Percentiles rank a stretch among this genome's conserved stretches.
phyloP scores from a whole-genome alignment of 1,139 yeast genomes.

The Yamadazyma atlantica region DNA sequence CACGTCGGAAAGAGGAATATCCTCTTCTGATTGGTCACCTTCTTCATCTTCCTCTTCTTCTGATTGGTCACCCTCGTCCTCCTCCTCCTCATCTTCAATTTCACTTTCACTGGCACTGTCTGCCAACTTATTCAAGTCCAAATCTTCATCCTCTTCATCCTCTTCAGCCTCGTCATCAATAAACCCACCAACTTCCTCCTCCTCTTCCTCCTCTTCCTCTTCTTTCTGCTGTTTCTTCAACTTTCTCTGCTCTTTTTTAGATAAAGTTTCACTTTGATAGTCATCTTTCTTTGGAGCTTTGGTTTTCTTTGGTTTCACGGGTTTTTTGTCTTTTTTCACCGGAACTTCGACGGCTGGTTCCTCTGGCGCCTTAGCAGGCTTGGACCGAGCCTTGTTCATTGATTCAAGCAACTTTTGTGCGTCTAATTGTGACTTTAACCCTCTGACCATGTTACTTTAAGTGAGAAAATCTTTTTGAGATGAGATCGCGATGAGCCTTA shows the following conservation, averaged over 20 bases:
- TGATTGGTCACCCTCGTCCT: conserved; percentile 42
- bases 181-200: conserved; percentile 22
- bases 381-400: conserved; percentile 26
- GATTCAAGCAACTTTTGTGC: conserved; percentile 28
- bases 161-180: conserved; percentile 29
- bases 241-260: conserved; percentile 66
- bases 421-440: conserved; percentile 36
- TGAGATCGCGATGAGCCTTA: conserved; percentile 3
- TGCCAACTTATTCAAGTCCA: conserved; percentile 58
- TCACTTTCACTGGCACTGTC: conserved; percentile 50
- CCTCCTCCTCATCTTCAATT: conserved; percentile 38
- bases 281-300: conserved; percentile 30
- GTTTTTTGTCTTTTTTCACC: conserved; percentile 11
- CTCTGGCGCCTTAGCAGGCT: conserved; percentile 18
- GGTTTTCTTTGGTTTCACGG: conserved; percentile 17
- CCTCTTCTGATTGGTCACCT: conserved; percentile 54
- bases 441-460: background rate
- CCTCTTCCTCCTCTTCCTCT: conserved; percentile 21
- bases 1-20: conserved; percentile 73
- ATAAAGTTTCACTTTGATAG: conserved; percentile 46
- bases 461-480: conserved; percentile 9
- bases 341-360: conserved; percentile 8
- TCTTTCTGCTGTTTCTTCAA: conserved; percentile 37
- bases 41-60: conserved; percentile 46
- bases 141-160: conserved; percentile 31